Evolutionary conservation across 2,329 filamentous ascomycete species (phyloP), one percentile per base, ranked within the genome.

Genomic region (Didymella sp.): DNA sequence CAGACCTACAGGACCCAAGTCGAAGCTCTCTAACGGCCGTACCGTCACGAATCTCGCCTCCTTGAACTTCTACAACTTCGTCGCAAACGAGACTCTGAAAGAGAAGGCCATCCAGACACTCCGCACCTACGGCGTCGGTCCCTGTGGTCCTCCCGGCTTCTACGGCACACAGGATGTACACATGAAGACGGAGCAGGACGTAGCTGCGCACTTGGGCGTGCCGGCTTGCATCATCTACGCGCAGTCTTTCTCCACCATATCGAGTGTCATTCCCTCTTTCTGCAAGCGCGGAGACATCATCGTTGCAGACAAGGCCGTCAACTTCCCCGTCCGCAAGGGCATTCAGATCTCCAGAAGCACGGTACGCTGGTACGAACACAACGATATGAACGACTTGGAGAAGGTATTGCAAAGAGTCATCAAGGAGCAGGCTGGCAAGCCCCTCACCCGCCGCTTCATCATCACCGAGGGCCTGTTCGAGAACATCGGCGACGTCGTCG

Each of bases 91-190:
- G 60, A 85, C 88, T 31, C 88, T 99, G 70, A 96, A 96, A 73
- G 92, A 97, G 68, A 96, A 96, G 76, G 95, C 94, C 1, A 92
- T 99, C 61, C 89, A 94, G 76, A 96, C 93, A 0, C 85, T 99
- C 35, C 90, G 94, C 58, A 96, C 91, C 19, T 99, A 99, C 70
- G 95, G 95, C 54, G 96, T 99, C 37, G 96, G 95, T 8, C 94
- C 95, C 55, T 99, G 95, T 74, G 95, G 95, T 19, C 95, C 95
- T 17, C 95, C 95, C 6, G 93, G 96, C 63, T 99, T 99, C 80
- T 99, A 99, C 79, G 95, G 93, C 63, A 99, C 92, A 28, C 94
- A 98, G 76, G 95, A 99, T 78, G 93, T 98, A 42, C 95, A 99
- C 77, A 94, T 97, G 86, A 95, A 96, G 81, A 92, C 92, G 15